phyloP scores from a whole-genome alignment of 192 early-diverging fungal genomes.

The Coemansia nantahalensis region DNA sequence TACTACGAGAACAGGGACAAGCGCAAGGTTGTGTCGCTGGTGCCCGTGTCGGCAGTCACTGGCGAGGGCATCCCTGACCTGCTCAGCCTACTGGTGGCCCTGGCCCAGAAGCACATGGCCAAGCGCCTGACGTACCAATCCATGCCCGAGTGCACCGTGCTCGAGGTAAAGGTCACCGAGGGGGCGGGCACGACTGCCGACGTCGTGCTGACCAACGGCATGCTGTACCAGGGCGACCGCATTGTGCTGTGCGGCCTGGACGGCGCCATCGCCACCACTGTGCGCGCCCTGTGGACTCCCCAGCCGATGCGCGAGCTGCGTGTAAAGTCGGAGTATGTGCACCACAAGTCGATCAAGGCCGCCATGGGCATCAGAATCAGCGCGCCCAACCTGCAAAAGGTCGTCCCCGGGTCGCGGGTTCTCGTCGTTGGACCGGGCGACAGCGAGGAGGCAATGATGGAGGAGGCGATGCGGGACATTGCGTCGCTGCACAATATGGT shows the following conservation, averaged over 20 bases:
- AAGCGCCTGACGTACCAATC: conserved; percentile 94
- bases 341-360: conserved; percentile 96
- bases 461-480: conserved; percentile 94
- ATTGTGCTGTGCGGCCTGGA: conserved; percentile 92
- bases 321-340: conserved; percentile 93
- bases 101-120: conserved; percentile 95
- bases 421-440: conserved; percentile 92
- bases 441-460: conserved; percentile 92
- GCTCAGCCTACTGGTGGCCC: conserved; percentile 82
- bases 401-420: conserved; percentile 94
- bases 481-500: conserved; percentile 70
- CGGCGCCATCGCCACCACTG: conserved; percentile 90
- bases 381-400: conserved; percentile 91
- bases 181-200: conserved; percentile 98
- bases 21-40: conserved; percentile 91
- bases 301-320: conserved; percentile 97
- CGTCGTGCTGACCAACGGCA: conserved; percentile 93
- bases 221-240: conserved; percentile 91
- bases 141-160: conserved; percentile 94
- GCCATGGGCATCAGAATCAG: conserved; percentile 95
- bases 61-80: conserved; percentile 99
- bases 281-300: conserved; percentile 96
- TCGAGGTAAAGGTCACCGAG: conserved; percentile 99
- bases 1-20: conserved; percentile 92
- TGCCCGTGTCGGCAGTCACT: conserved; percentile 96